Conservation (phyloP, 768 basidiomycete species). For the Lentinula aciculospora region DNA sequence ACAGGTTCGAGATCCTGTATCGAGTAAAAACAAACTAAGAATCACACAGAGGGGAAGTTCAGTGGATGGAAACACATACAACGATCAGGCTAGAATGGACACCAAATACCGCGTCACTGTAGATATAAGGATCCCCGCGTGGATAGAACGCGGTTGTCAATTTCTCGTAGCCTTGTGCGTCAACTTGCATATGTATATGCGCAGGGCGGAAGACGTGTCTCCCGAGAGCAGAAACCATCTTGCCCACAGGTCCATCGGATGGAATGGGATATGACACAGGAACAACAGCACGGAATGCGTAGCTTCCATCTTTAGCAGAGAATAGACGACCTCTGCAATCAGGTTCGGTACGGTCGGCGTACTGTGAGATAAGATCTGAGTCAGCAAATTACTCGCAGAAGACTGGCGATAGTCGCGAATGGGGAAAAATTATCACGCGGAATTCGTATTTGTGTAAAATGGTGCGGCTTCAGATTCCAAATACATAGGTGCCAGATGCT, state of each 20-base stretch:
- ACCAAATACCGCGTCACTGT: conserved; percentile 76
- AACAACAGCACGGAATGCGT: conserved; percentile 69
- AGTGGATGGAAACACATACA: conserved; percentile 33
- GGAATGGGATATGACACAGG: conserved; percentile 73
- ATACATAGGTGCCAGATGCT: not conserved
- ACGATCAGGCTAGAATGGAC: conserved; percentile 75
- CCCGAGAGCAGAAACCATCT: conserved; percentile 45
- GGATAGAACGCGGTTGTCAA: conserved; percentile 74
- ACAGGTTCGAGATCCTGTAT: conserved; percentile 51
- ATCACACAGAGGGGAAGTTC: not conserved
- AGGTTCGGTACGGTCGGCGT: conserved; percentile 45
- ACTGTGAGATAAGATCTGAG: conserved; percentile 41
- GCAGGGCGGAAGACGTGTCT: conserved; percentile 77
- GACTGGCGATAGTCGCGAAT: not conserved
- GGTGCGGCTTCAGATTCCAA: not conserved
- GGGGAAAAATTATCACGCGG: not conserved
- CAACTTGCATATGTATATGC: conserved; percentile 63
- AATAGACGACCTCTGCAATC: conserved; percentile 71
- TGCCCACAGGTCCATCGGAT: conserved; percentile 71
- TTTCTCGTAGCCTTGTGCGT: conserved; percentile 68
- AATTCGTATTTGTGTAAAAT: not conserved
- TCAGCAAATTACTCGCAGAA: conserved; percentile 8
- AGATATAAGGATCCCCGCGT: conserved; percentile 59
- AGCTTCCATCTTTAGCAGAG: conserved; percentile 57
- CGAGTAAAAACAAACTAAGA: not conserved